A percentile compares a stretch with the other conserved stretches of the same genome.
These are phyloP conservation scores for Glomus cerebriforme DNA, from an alignment of 192 early-diverging fungal genomes.

Conservation along the genomic window DNA sequence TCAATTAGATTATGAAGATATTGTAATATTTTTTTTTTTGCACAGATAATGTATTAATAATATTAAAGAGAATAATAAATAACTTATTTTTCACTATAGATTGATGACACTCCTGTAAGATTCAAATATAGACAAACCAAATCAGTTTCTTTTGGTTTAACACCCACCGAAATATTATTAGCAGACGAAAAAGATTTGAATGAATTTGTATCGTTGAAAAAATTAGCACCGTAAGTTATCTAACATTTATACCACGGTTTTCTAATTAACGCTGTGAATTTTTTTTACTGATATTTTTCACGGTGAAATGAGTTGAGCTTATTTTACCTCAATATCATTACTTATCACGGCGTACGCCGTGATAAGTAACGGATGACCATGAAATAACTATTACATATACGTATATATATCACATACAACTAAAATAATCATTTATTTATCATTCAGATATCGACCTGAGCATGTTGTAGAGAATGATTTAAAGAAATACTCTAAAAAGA, in stretches of 20 bases:
- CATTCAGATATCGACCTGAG: slow-evolving; percentile 33
- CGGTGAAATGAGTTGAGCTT: too few species aligned
- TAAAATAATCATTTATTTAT: neutral
- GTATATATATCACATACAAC: too few species aligned
- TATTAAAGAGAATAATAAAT: slow-evolving; percentile 2
- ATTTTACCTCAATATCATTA: too few species aligned
- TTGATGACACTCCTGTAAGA: slow-evolving; percentile 81
- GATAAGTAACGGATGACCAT: too few species aligned
- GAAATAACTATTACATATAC: too few species aligned
- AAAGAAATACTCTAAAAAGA: slow-evolving; percentile 58
- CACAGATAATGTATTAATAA: too few species aligned
- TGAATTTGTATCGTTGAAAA: slow-evolving; percentile 82
- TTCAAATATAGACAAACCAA: slow-evolving; percentile 93
- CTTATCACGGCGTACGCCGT: too few species aligned
- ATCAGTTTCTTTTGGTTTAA: slow-evolving; percentile 74
- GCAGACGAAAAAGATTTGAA: slow-evolving; percentile 90
- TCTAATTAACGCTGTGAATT: too few species aligned
- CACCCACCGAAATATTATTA: slow-evolving; percentile 82
- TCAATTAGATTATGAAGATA: slow-evolving; percentile 90
- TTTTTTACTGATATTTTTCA: too few species aligned
- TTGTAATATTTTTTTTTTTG: too few species aligned
- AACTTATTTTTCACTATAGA: slow-evolving; percentile 27
- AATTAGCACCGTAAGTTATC: slow-evolving; percentile 75
- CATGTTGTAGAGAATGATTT: slow-evolving; percentile 37
- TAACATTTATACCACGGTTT: too few species aligned